A percentile compares a stretch with the other conserved stretches of the same genome.
phyloP scores from a whole-genome alignment of 345 rosid species.

The Tarenaya hassleriana region DNA sequence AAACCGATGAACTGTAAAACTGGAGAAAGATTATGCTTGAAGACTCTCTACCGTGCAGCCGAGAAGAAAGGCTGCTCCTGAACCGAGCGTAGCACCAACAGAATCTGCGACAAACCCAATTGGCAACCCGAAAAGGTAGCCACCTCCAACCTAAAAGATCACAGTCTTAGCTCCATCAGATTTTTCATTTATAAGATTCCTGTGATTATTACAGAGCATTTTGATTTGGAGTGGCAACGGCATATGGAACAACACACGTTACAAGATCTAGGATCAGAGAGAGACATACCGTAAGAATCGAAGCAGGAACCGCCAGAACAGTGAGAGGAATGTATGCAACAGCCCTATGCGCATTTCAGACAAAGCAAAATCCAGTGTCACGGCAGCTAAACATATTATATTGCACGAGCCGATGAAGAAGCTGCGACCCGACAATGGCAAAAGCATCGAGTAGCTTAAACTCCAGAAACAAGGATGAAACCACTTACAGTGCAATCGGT shows the following conservation, averaged over 20 bases:
- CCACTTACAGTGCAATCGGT: slow-evolving; percentile 84
- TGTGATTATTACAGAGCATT: too few species aligned
- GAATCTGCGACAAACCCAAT: slow-evolving; percentile 95
- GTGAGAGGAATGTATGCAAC: slow-evolving; percentile 94
- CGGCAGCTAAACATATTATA: neutral
- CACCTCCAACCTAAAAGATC: slow-evolving; percentile 87
- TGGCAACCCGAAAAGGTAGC: slow-evolving; percentile 92
- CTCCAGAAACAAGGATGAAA: slow-evolving; percentile 7
- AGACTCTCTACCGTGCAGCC: slow-evolving; percentile 62
- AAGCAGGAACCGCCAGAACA: slow-evolving; percentile 97
- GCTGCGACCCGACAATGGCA: neutral
- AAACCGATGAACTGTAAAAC: too few species aligned
- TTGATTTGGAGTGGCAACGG: too few species aligned
- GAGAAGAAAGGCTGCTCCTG: slow-evolving; percentile 90
- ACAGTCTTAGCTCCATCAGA: slow-evolving; percentile 23
- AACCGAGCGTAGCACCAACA: slow-evolving; percentile 84
- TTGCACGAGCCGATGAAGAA: too few species aligned
- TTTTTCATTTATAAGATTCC: neutral
- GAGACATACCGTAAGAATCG: slow-evolving; percentile 80
- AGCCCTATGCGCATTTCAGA: slow-evolving; percentile 49
- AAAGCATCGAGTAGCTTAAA: neutral
- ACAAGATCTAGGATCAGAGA: slow-evolving; percentile 1
- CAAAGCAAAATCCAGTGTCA: slow-evolving; percentile 10
- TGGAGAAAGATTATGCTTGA: neutral
- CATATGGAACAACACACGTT: too few species aligned